Conservation (phyloP, 2,329 filamentous ascomycete genomes). For the Lecanicillium sp. region DNA sequence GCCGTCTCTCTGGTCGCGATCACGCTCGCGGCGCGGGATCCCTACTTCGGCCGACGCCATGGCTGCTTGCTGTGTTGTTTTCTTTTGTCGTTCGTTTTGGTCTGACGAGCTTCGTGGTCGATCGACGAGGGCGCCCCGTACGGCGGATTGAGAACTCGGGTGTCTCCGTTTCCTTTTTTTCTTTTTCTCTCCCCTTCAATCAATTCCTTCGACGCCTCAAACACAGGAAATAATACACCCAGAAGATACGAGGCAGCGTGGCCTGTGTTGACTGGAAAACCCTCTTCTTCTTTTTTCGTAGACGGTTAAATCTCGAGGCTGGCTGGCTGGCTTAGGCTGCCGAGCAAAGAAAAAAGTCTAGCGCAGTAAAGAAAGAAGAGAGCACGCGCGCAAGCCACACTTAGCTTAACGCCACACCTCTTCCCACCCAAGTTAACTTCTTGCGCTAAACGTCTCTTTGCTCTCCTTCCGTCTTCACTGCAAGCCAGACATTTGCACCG, state of each 20-base stretch:
- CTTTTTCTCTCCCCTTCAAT: too few relatives aligned
- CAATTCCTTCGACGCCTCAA: too few relatives aligned
- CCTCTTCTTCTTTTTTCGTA: neutral
- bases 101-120: neutral
- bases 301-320: neutral
- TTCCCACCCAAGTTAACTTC: too few relatives aligned
- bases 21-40: constrained; percentile 34
- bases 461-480: neutral
- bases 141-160: neutral
- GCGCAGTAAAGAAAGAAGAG: too few relatives aligned
- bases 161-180: too few relatives aligned
- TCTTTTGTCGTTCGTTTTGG: neutral
- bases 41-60: constrained; percentile 43
- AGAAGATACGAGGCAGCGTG: too few relatives aligned
- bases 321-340: neutral
- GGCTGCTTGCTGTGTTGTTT: constrained; percentile 8
- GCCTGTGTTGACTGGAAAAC: neutral
- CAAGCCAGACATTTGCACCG: neutral
- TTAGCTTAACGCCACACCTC: neutral
- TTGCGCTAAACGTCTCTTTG: too few relatives aligned
- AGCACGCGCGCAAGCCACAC: neutral
- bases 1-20: constrained; percentile 20
- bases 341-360: constrained; percentile 4
- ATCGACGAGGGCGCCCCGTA: neutral
- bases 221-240: too few relatives aligned